These are phyloP conservation scores for Galerina marginata DNA, from an alignment of 768 basidiomycete species.

Conservation along the genomic window DNA sequence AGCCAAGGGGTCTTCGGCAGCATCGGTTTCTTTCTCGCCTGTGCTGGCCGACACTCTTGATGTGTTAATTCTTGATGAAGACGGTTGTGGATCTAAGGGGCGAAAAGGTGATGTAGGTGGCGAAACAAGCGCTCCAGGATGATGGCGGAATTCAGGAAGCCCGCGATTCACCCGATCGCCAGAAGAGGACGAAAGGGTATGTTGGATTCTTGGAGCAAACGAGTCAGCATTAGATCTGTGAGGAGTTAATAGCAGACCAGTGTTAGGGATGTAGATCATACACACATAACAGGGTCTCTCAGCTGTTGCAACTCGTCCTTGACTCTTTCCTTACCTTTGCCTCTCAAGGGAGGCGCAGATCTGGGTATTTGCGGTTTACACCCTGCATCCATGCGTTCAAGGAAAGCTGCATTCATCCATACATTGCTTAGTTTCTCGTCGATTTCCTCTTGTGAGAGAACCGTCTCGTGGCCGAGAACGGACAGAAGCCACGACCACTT, in stretches of 20 bases:
- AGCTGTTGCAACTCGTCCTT: background rate
- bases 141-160: background rate
- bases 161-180: background rate
- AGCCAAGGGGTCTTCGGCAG: slow-evolving; percentile 58
- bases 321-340: slow-evolving; percentile 34
- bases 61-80: background rate
- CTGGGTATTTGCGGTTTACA: slow-evolving; percentile 22
- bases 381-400: slow-evolving; percentile 53
- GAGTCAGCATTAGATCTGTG: background rate
- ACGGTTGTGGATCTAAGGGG: background rate
- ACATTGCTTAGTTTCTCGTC: slow-evolving; percentile 38
- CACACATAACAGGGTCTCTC: slow-evolving; percentile 1
- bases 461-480: slow-evolving; percentile 34
- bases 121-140: slow-evolving; percentile 14
- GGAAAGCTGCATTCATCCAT: slow-evolving; percentile 54
- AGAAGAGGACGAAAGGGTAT: background rate
- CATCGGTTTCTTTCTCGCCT: background rate
- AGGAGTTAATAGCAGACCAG: background rate
- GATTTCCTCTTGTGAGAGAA: slow-evolving; percentile 31
- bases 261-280: background rate
- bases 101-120: slow-evolving; percentile 19
- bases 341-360: slow-evolving; percentile 17
- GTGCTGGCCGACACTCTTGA: slow-evolving; percentile 1
- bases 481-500: slow-evolving; percentile 66
- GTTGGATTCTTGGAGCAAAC: background rate